phyloP scores from a whole-genome alignment of 2,329 filamentous ascomycete species.

The Xylariaceae sp. region DNA sequence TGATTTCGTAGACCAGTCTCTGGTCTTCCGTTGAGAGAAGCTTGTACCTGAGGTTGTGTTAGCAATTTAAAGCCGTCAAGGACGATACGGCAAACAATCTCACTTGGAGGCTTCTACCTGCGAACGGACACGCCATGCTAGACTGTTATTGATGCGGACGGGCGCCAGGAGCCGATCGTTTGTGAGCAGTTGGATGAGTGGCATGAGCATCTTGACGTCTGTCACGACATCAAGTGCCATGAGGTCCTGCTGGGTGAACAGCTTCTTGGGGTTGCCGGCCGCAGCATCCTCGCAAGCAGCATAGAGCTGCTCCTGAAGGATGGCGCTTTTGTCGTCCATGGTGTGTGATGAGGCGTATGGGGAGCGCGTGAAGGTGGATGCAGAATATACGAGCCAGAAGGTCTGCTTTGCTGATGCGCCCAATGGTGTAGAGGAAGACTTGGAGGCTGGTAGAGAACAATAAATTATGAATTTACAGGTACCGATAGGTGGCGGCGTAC shows the following conservation, averaged over 20 bases:
- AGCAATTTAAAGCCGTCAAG: background rate
- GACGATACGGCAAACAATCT: constrained; percentile 14
- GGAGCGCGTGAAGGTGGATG: no score
- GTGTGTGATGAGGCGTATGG: background rate
- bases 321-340: constrained; percentile 25
- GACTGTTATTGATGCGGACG: constrained; percentile 37
- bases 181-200: constrained; percentile 53
- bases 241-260: constrained; percentile 57
- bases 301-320: constrained; percentile 55
- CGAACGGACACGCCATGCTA: constrained; percentile 56
- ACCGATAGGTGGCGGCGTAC: no score
- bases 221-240: constrained; percentile 52
- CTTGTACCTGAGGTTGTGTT: constrained; percentile 43
- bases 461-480: no score
- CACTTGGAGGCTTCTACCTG: constrained; percentile 60
- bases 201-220: constrained; percentile 50
- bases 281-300: constrained; percentile 46
- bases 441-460: no score
- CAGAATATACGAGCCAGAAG: no score
- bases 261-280: constrained; percentile 36
- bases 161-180: constrained; percentile 57
- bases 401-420: no score
- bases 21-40: constrained; percentile 66
- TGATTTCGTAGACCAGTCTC: constrained; percentile 79
- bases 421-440: no score